Percentiles rank a stretch among this genome's conserved stretches.
Evolutionary conservation across 768 basidiomycete genomes (phyloP).

Genomic region (Mycena kentingensis): DNA sequence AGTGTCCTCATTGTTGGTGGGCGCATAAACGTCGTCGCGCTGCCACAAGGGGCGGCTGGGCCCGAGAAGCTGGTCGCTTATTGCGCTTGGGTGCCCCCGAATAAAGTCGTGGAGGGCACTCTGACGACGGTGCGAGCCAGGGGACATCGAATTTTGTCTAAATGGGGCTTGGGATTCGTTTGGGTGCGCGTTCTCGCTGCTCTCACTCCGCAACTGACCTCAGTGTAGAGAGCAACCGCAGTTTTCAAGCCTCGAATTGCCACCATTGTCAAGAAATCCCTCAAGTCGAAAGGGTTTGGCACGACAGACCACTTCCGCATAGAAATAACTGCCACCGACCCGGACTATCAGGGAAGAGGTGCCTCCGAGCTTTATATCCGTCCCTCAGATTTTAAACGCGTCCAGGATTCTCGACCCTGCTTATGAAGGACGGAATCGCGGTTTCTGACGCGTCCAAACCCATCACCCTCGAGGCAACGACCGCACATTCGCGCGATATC

Average conservation of each 20-base stretch:
- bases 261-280: slow-evolving; percentile 2
- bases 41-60: neutral
- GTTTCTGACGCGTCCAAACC: neutral
- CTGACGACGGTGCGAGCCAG: slow-evolving; percentile 1
- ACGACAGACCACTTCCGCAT: slow-evolving; percentile 10
- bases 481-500: slow-evolving; percentile 5
- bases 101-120: slow-evolving; percentile 9
- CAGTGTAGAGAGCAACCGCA: slow-evolving; percentile 1
- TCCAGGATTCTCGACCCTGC: slow-evolving; percentile 2
- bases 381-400: neutral
- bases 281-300: slow-evolving; percentile 1
- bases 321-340: slow-evolving; percentile 14
- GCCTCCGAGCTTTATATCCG: neutral
- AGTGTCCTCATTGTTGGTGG: slow-evolving; percentile 5
- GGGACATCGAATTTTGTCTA: neutral
- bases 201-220: neutral
- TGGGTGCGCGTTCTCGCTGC: neutral
- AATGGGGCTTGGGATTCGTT: neutral
- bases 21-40: slow-evolving; percentile 1
- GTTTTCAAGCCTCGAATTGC: slow-evolving; percentile 9
- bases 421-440: slow-evolving; percentile 8
- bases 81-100: slow-evolving; percentile 9
- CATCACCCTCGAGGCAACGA: slow-evolving; percentile 11
- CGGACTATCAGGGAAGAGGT: slow-evolving; percentile 11
- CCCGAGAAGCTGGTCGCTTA: slow-evolving; percentile 8